Evolutionary conservation across 2,329 filamentous ascomycete species (phyloP).

Genomic region (Fusarium austroafricanum): DNA sequence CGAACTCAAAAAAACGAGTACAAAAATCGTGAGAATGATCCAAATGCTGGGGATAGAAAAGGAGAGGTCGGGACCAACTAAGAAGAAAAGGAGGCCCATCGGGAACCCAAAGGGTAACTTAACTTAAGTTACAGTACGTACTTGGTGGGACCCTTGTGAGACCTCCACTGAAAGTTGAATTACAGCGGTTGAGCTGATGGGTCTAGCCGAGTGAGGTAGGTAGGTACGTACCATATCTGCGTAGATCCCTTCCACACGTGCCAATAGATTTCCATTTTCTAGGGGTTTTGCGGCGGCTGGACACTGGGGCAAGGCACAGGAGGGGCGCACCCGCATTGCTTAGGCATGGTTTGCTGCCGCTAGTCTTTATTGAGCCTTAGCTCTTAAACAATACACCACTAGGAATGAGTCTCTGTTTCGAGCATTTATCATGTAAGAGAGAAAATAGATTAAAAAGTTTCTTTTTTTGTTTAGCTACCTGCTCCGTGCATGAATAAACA

Average conservation of each 20-base stretch:
- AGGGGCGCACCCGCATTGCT: slow-evolving; percentile 3
- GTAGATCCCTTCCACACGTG: slow-evolving; percentile 17
- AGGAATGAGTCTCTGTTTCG: slow-evolving; percentile 22
- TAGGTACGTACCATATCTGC: slow-evolving; percentile 24
- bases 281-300: slow-evolving; percentile 27
- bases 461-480: not conserved
- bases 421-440: slow-evolving; percentile 4
- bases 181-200: slow-evolving; percentile 26
- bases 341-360: slow-evolving; percentile 22
- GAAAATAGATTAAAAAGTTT: slow-evolving; percentile 7
- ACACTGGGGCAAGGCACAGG: slow-evolving; percentile 15
- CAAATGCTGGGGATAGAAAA: slow-evolving; percentile 25
- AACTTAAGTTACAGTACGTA: slow-evolving; percentile 13
- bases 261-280: slow-evolving; percentile 3
- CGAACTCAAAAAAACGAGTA: not conserved
- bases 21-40: slow-evolving; percentile 14
- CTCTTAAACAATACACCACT: slow-evolving; percentile 20
- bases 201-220: slow-evolving; percentile 19
- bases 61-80: slow-evolving; percentile 40
- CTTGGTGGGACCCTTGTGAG: slow-evolving; percentile 36
- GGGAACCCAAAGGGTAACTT: slow-evolving; percentile 21
- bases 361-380: slow-evolving; percentile 18
- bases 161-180: slow-evolving; percentile 38
- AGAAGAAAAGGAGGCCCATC: slow-evolving; percentile 46
- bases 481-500: not conserved